Base-by-base conservation (phyloP, 305 asterid genomes). In the Fraxinus ornus region DNA sequence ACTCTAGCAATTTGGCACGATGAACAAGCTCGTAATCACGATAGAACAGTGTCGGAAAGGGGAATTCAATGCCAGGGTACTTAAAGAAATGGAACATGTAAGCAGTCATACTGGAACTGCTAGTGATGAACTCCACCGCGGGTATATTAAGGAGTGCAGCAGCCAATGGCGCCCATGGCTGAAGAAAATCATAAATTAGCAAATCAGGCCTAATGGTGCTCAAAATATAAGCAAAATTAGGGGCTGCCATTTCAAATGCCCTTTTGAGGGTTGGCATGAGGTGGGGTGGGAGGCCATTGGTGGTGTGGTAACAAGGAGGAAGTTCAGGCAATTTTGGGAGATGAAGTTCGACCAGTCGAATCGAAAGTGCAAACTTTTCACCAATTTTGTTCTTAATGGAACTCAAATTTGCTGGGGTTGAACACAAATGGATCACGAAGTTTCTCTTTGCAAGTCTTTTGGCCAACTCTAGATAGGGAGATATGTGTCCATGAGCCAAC, bases 401-500 rank as follows among this genome's bases (percentile, higher is more conserved):
- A 15, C 74, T 73, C 73, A 89, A 76, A 70, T 87, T 89, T 33
- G 86, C 87, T 0, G 84, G 47, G 3, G 89, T 86, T 41, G 92
- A 89, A 78, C 90, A 87, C 0, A 89, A 19, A 19, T 87, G 73
- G 77, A 87, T 28, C 72, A 30, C 79, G 85, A 89, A 89, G 33
- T 87, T 86, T 37, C 89, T 76, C 1, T 72, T 44, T 10, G 88
- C 0, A 19, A 89, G 89, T 13, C 82, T 83, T 79, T 89, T 89
- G 72, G 91, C 91, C n/a, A 89, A 84, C 44, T 89, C 90, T 26
- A 89, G 68, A 83, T 85, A 89, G 13, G 91, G 90, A 1, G 86
- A 85, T 41, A 89, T 82, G 60, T 89, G 91, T 78, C 91, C 91
- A 68, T 88, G 85, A 21, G 88, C 91, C n/a, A 88, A 73, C 91